These are phyloP conservation scores for Wickerhamiella domercqiae DNA, from an alignment of 805 yeast species.

Conservation along the genomic window DNA sequence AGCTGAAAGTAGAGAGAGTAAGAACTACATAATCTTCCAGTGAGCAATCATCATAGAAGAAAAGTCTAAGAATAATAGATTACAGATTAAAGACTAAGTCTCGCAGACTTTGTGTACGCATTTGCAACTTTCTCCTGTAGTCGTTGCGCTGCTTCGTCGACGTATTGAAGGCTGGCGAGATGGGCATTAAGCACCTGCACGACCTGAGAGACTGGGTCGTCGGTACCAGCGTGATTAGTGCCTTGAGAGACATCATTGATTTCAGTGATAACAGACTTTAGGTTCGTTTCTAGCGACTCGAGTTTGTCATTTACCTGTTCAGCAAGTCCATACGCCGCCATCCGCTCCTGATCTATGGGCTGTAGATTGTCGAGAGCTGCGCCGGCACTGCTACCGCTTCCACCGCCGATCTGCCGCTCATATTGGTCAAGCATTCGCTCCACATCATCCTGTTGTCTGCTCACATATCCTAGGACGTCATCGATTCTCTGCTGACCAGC, in stretches of 20 bases:
- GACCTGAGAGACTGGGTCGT: constrained; percentile 33
- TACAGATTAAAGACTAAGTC: constrained; percentile 1
- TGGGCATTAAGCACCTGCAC: constrained; percentile 76
- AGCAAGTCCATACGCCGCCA: constrained; percentile 76
- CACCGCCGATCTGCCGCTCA: constrained; percentile 38
- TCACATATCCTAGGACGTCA: constrained; percentile 71
- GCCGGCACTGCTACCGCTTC: constrained; percentile 1
- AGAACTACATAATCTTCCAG: too few relatives aligned
- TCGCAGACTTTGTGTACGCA: constrained; percentile 10
- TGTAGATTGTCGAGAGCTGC: constrained; percentile 23
- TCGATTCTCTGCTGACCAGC: constrained; percentile 74
- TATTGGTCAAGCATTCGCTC: constrained; percentile 70
- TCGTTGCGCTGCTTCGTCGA: constrained; percentile 56
- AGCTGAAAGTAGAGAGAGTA: too few relatives aligned
- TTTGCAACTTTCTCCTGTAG: constrained; percentile 48
- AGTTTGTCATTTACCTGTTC: constrained; percentile 70
- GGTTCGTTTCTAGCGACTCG: constrained; percentile 60
- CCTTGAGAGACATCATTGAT: constrained; percentile 47
- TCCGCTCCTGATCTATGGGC: constrained; percentile 64
- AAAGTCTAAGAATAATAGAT: too few relatives aligned
- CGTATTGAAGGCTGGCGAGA: constrained; percentile 74
- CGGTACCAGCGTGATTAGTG: constrained; percentile 47
- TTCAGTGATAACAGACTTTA: constrained; percentile 20
- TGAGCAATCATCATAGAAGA: too few relatives aligned
- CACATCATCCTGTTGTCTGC: constrained; percentile 82